Percentiles rank a stretch among this genome's conserved stretches.
Conservation (phyloP, 2,329 filamentous ascomycete species). For the Colletotrichum sp. region DNA sequence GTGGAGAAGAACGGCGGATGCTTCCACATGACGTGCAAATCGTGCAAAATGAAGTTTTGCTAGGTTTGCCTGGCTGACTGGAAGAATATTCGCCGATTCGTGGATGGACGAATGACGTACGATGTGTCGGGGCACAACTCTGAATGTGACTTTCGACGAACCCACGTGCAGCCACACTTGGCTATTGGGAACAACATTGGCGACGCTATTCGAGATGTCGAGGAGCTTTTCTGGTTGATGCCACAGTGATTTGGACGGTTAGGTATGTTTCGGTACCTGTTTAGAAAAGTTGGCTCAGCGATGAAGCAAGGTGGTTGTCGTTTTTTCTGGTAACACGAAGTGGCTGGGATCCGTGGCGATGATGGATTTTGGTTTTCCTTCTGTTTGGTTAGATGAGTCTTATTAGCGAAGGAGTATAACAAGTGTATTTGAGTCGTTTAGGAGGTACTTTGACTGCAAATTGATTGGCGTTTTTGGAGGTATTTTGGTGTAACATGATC, state of each 20-base stretch:
- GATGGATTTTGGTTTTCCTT: neutral
- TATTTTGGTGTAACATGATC: too few relatives aligned
- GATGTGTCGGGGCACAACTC: neutral
- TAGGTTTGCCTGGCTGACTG: constrained; percentile 33
- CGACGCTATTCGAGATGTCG: neutral
- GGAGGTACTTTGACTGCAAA: neutral
- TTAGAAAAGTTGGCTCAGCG: fast-evolving
- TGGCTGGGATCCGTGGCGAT: neutral
- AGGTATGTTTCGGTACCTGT: neutral
- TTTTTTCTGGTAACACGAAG: neutral
- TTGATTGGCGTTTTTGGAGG: neutral
- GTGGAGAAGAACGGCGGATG: constrained; percentile 36
- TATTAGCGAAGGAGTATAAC: neutral
- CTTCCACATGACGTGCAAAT: constrained; percentile 44
- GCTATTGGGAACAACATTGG: neutral
- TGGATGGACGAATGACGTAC: neutral
- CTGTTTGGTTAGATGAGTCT: neutral
- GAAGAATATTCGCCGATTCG: constrained; percentile 4
- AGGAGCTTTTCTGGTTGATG: neutral
- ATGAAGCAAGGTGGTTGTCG: neutral
- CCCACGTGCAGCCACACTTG: neutral
- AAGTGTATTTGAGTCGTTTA: neutral
- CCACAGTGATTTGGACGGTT: neutral
- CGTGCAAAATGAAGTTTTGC: constrained; percentile 41
- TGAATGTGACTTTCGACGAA: neutral